phyloP scores from a whole-genome alignment of 2,329 filamentous ascomycete genomes.

The Trichoderma cornu-damae region DNA sequence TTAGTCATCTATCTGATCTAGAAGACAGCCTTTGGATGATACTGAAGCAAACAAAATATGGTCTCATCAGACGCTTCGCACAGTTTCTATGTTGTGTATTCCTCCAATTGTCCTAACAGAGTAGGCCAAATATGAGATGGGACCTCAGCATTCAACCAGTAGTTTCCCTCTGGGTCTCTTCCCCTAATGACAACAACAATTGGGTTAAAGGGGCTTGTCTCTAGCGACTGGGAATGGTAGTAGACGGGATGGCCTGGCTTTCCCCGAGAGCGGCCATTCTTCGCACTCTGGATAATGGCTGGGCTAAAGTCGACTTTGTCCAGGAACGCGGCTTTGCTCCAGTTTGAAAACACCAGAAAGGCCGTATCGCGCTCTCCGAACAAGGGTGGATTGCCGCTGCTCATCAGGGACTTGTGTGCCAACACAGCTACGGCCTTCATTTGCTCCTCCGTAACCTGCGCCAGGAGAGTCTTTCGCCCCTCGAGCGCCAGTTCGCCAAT shows the following conservation, averaged over 20 bases:
- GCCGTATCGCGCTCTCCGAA: not conserved
- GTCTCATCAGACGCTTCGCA: not conserved
- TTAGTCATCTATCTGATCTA: not conserved
- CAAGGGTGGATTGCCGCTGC: not conserved
- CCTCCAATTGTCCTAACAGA: not conserved
- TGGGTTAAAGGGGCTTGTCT: not conserved
- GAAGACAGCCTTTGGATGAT: not conserved
- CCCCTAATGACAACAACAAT: not conserved
- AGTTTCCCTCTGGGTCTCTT: not conserved
- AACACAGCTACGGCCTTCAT: not conserved
- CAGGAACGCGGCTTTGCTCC: conserved; percentile 9
- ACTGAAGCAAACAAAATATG: not conserved
- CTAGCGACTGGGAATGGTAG: not conserved
- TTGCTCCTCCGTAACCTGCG: conserved; percentile 3
- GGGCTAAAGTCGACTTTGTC: conserved; percentile 9
- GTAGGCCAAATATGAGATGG: not conserved
- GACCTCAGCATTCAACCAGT: not conserved
- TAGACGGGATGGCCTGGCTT: not conserved
- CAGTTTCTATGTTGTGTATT: not conserved
- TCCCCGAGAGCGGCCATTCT: not conserved
- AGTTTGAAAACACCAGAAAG: not conserved
- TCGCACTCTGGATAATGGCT: not conserved
- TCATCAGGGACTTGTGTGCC: not conserved
- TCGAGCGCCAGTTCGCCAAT: not conserved
- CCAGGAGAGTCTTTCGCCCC: not conserved